Percentiles rank a stretch among this genome's conserved stretches.
Evolutionary conservation across 2,329 filamentous ascomycete species (phyloP).

Genomic region (Cephalotrichum gorgonifer): DNA sequence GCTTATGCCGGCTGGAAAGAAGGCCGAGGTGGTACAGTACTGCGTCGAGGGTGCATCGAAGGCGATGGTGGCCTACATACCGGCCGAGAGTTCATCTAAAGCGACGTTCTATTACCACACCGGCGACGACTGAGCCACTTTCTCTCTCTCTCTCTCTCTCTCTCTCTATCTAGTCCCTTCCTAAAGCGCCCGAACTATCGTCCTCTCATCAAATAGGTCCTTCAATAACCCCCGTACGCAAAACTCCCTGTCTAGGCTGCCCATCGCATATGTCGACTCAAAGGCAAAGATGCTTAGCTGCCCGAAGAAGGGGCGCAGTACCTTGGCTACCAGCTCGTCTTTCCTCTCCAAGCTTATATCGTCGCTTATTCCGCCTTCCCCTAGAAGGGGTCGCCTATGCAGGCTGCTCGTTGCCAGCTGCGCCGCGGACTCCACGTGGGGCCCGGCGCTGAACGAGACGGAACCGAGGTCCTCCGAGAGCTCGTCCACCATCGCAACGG

Average conservation of each 20-base stretch:
- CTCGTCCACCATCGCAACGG: constrained; percentile 73
- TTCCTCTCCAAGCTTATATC: constrained; percentile 47
- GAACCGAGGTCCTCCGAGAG: constrained; percentile 65
- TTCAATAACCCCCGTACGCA: constrained; percentile 55
- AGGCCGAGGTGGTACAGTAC: constrained; percentile 75
- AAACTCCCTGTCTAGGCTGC: constrained; percentile 50
- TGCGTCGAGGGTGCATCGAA: constrained; percentile 88
- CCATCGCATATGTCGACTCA: constrained; percentile 86
- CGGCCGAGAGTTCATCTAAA: constrained; percentile 12
- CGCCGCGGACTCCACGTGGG: constrained; percentile 24
- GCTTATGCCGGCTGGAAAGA: constrained; percentile 36
- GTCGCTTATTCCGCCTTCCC: constrained; percentile 41
- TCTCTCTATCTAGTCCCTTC: neutral
- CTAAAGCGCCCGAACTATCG: constrained; percentile 49
- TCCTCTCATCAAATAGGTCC: constrained; percentile 74
- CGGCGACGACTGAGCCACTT: neutral
- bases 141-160: neutral
- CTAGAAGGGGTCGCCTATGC: constrained; percentile 37
- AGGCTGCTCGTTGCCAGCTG: constrained; percentile 23
- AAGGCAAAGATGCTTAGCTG: constrained; percentile 90
- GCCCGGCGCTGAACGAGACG: constrained; percentile 19
- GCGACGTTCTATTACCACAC: constrained; percentile 2
- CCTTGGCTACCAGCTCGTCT: constrained; percentile 62
- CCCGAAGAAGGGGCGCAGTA: constrained; percentile 80
- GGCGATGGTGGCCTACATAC: constrained; percentile 56